A percentile compares a stretch with the other conserved stretches of the same genome.
Evolutionary conservation across 176 grass and related monocot genomes (phyloP).

Genomic region (Carex pumila): DNA sequence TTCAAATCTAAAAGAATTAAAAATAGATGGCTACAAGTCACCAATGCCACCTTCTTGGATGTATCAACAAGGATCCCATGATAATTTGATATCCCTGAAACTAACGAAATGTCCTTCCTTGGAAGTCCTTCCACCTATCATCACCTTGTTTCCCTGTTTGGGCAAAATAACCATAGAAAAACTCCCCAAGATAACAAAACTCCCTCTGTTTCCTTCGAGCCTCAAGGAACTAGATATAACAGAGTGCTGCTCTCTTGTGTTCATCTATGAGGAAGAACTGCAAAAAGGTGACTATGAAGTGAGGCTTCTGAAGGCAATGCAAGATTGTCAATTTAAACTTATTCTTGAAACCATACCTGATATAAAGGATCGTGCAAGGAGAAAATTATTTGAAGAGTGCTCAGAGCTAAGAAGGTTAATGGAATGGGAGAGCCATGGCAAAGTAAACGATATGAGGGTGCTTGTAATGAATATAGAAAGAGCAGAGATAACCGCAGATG

Average conservation of each 20-base stretch:
- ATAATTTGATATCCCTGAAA: neutral
- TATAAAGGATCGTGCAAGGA: neutral
- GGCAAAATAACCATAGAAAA: too few relatives aligned
- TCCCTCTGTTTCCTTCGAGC: neutral
- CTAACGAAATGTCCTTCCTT: neutral
- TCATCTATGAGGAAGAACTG: neutral
- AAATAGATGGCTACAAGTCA: neutral
- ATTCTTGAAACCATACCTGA: neutral
- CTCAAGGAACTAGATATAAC: neutral
- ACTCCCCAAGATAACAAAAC: too few relatives aligned
- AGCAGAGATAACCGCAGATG: neutral
- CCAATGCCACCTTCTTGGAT: neutral
- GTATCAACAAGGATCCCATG: neutral
- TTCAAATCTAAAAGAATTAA: neutral
- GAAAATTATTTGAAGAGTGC: neutral
- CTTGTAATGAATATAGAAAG: neutral
- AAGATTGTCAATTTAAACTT: neutral
- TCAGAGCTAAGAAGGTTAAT: neutral
- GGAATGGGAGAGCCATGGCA: neutral
- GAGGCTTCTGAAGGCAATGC: neutral
- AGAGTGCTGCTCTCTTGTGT: neutral
- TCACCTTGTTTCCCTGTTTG: too few relatives aligned
- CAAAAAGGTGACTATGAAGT: neutral
- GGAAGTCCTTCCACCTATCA: neutral
- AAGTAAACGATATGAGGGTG: neutral